Percentiles rank a stretch among this genome's conserved stretches.
Evolutionary conservation across 306 rosid genomes (phyloP).

Genomic region (Oemleria cerasiformis): DNA sequence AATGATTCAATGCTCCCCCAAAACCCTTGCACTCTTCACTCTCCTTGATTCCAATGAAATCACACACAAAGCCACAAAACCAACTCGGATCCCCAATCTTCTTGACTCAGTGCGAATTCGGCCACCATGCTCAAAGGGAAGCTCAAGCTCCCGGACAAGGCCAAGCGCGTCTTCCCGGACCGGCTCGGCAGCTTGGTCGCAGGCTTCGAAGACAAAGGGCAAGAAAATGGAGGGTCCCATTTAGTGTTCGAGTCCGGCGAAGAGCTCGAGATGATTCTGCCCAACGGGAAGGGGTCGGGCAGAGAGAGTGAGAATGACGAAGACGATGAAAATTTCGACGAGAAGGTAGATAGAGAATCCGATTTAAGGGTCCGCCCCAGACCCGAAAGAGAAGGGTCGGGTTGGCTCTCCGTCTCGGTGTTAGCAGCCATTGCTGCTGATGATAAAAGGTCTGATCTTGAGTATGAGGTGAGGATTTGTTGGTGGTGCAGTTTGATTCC

Average conservation of each 20-base stretch:
- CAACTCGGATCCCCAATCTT: constrained; percentile 16
- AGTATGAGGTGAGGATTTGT: constrained; percentile 51
- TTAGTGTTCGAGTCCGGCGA: constrained; percentile 53
- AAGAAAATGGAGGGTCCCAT: constrained; percentile 27
- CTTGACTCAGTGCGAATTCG: constrained; percentile 22
- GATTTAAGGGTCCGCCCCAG: constrained; percentile 25
- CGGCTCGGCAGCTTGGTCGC: constrained; percentile 53
- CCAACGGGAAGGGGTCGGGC: constrained; percentile 37
- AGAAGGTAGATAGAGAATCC: constrained; percentile 3
- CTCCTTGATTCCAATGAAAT: constrained; percentile 7
- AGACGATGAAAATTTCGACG: constrained; percentile 3
- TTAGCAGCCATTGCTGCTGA: constrained; percentile 58
- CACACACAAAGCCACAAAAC: not conserved
- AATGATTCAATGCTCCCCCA: constrained; percentile 23
- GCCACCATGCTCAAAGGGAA: constrained; percentile 61
- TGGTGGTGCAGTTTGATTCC: not conserved
- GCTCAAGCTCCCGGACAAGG: constrained; percentile 56
- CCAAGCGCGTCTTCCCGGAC: constrained; percentile 47
- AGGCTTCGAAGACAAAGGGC: constrained; percentile 40
- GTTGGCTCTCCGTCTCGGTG: constrained; percentile 26
- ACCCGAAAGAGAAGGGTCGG: constrained; percentile 27
- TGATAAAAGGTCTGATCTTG: constrained; percentile 70
- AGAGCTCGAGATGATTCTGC: constrained; percentile 71
- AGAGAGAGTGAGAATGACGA: constrained; percentile 19
- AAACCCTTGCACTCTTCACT: constrained; percentile 1